Evolutionary conservation across 495 filamentous ascomycete species (phyloP), one percentile per base, ranked within the genome.

Genomic region (Xylaria cubensis): DNA sequence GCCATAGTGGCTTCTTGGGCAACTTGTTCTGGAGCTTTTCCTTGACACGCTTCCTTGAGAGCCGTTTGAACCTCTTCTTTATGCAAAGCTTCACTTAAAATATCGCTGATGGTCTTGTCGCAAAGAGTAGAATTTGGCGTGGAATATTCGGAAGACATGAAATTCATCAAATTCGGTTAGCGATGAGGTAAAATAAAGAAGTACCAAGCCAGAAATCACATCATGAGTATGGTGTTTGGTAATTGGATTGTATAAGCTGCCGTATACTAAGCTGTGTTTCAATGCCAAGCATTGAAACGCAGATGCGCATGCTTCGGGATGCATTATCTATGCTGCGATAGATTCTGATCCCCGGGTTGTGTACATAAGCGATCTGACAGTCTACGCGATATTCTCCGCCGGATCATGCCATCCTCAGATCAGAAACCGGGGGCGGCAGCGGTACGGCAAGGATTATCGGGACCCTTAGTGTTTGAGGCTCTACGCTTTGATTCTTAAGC

Each of bases 361-460:
- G 21, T 56, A n/a, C 50, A 21, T 34, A 56, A 41, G 9, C 34
- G 24, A 50, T 24, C 34, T 42, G 36, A 21, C 32, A 36, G 55
- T 29, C 41, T 7, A 72, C 24, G 70, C 66, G 68, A 50, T 75
- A 67, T 71, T 78, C 46, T 61, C 70, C 68, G 68, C 71, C 66
- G n/a, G 44, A 63, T 77, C 75, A 72, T 76, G 74, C 77, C 73
- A 78, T 74, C 58, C 73, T 78, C 77, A 77, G 75, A 75, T 78
- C 77, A 78, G 73, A 75, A 73, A 62, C 72, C 67, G 66, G 64
- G 56, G 56, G 63, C 72, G 48, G 69, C 71, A 71, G 73, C 48
- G 73, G 69, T 51, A 72, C 71, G 55, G 64, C 73, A 72, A 74
- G 77, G 70, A 73, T 58, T 74, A 70, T 21, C 71, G 70, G 72